Evolutionary conservation across 306 rosid species (phyloP), one percentile per base, ranked within the genome.

Genomic region (Prunus dulcis): DNA sequence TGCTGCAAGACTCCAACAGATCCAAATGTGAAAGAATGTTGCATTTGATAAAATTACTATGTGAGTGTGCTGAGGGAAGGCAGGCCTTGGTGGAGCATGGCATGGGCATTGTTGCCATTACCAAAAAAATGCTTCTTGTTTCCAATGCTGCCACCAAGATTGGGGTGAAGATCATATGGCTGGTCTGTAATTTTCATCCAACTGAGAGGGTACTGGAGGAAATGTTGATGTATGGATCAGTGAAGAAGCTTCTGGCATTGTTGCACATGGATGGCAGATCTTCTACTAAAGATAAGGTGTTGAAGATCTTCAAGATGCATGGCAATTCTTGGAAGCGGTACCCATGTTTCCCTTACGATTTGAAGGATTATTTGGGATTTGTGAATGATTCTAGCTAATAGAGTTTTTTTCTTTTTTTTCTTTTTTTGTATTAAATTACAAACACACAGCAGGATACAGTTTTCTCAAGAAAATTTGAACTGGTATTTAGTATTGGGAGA

Each of bases 21-120:
- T 72, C 87, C 18, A 82, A 71, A 64, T 80, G 85, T 67, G 91
- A 87, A 76, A 80, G 64, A 63, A 79, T 82, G 28, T 53, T 87
- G 51, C 52, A 70, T 23, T 53, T 87, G 51, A 28, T 82, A 17
- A 85, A 85, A 62, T 69, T 73, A 10, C 57, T 87, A 3, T 82
- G 91, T 47, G 86, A 85, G 51, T 78, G 87, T 47, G 87, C 91
- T 1, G 91, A 87, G 74, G 91, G 91, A 11, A 80, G 91, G 80
- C 52, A 58, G 71, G 87, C 84, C 2, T 14, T 87, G 73, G 89
- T 80, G 51, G 91, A 87, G 28, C 91, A 87, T 61, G 87, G 84
- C 12, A 75, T 87, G 83, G 87, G 87, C 5, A 78, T 87, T 5
- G 86, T 83, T 1, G 82, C 74, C 2, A 74, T 87, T 55, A 70